phyloP scores from a whole-genome alignment of 192 early-diverging fungal species.

The Coemansia sp. region DNA sequence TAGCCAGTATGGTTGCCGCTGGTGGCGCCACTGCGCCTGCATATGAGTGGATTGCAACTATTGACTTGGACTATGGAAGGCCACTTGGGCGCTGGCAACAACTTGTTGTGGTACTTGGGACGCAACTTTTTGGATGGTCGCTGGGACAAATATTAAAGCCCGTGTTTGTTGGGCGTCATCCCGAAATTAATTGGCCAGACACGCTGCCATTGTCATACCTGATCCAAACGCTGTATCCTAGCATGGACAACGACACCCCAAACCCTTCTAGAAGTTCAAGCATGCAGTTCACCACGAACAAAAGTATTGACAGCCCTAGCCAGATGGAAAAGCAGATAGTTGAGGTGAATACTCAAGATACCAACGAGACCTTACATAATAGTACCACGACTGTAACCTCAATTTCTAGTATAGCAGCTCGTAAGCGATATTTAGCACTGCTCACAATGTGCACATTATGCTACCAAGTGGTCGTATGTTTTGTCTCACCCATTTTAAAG shows the following conservation, averaged over 20 bases:
- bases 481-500: conserved; percentile 67
- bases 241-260: not conserved
- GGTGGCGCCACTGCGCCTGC: conserved; percentile 49
- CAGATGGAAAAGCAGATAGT: not conserved
- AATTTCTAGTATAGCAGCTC: conserved; percentile 1
- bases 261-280: not conserved
- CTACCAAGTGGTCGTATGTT: conserved; percentile 57
- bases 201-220: conserved; percentile 35
- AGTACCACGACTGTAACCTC: not conserved
- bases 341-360: not conserved
- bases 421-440: conserved; percentile 25
- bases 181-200: conserved; percentile 40
- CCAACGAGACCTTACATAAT: not conserved
- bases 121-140: conserved; percentile 48
- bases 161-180: conserved; percentile 32
- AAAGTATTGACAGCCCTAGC: no score
- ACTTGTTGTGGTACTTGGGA: conserved; percentile 29
- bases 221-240: conserved; percentile 36
- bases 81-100: conserved; percentile 35
- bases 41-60: conserved; percentile 47
- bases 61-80: conserved; percentile 40
- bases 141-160: conserved; percentile 38
- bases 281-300: not conserved
- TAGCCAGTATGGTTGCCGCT: conserved; percentile 45
- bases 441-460: conserved; percentile 38